phyloP scores from a whole-genome alignment of 2,329 filamentous ascomycete species.

The Huntiella omanensis region DNA sequence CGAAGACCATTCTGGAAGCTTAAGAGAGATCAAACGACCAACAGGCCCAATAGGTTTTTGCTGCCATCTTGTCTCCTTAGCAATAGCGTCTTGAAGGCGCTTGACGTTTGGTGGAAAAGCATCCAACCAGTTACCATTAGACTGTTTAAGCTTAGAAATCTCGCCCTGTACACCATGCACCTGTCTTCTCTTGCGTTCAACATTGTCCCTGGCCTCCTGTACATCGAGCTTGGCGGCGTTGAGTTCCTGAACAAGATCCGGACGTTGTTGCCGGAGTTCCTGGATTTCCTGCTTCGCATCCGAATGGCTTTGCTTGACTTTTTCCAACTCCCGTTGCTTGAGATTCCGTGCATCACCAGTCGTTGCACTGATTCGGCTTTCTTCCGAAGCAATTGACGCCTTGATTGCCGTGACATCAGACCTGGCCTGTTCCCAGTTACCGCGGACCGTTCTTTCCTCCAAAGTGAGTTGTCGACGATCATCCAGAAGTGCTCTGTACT shows the following conservation, averaged over 20 bases:
- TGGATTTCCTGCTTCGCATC: neutral
- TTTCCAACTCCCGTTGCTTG: conserved; percentile 35
- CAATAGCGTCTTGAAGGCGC: conserved; percentile 47
- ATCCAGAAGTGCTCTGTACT: conserved; percentile 30
- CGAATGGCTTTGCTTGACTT: neutral
- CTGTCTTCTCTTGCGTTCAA: conserved; percentile 11
- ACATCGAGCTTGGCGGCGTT: conserved; percentile 13
- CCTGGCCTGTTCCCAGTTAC: conserved; percentile 34
- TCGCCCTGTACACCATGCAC: conserved; percentile 16
- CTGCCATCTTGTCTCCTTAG: conserved; percentile 47
- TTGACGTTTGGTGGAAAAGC: conserved; percentile 47
- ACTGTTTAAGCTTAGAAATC: conserved; percentile 9
- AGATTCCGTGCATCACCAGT: conserved; percentile 50
- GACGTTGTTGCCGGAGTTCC: neutral
- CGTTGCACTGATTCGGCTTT: conserved; percentile 42
- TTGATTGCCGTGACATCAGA: conserved; percentile 27
- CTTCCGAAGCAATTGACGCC: conserved; percentile 33
- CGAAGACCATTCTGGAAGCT: conserved; percentile 64
- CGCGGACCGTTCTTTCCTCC: neutral
- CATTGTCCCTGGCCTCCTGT: conserved; percentile 14
- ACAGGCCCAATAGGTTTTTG: conserved; percentile 67
- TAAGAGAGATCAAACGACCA: conserved; percentile 56
- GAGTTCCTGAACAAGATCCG: conserved; percentile 3
- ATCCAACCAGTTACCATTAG: conserved; percentile 38
- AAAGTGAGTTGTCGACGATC: conserved; percentile 35